A percentile compares a stretch with the other conserved stretches of the same genome.
These are phyloP conservation scores for Pyrus pyrifolia DNA, from an alignment of 306 rosid genomes.

Conservation along the genomic window DNA sequence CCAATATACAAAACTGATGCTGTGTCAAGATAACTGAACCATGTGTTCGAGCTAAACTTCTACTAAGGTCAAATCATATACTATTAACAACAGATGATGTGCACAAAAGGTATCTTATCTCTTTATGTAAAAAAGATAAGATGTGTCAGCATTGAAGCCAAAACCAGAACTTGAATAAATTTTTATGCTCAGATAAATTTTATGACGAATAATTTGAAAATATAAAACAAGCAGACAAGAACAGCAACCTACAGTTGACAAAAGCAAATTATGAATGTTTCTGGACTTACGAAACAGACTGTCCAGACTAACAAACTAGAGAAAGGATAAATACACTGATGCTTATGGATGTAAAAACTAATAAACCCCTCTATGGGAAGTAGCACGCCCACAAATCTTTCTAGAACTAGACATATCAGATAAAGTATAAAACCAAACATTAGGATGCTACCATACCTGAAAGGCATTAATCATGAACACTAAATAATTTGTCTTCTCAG, in stretches of 20 bases:
- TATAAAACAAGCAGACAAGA: not conserved
- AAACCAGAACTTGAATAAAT: not conserved
- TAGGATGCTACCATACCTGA: conserved; percentile 53
- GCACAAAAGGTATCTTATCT: not conserved
- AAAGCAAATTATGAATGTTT: not conserved
- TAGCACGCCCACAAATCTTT: not conserved
- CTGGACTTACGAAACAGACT: not conserved
- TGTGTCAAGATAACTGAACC: not conserved
- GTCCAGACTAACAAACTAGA: not conserved
- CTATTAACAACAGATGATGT: not conserved
- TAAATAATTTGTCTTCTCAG: conserved; percentile 90
- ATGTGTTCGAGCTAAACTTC: not conserved
- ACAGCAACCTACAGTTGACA: not conserved
- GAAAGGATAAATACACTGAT: not conserved
- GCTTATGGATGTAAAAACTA: not conserved
- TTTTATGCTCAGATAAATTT: not conserved
- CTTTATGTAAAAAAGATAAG: not conserved
- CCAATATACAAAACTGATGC: not conserved
- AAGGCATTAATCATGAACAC: conserved; percentile 95
- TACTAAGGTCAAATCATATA: not conserved
- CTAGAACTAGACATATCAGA: not conserved
- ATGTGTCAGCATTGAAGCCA: not conserved
- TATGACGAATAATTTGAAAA: not conserved
- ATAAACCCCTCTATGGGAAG: not conserved
- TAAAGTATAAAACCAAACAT: not conserved